Base-by-base conservation (phyloP, 2,329 filamentous ascomycete species). In the Talaromyces sp. region DNA sequence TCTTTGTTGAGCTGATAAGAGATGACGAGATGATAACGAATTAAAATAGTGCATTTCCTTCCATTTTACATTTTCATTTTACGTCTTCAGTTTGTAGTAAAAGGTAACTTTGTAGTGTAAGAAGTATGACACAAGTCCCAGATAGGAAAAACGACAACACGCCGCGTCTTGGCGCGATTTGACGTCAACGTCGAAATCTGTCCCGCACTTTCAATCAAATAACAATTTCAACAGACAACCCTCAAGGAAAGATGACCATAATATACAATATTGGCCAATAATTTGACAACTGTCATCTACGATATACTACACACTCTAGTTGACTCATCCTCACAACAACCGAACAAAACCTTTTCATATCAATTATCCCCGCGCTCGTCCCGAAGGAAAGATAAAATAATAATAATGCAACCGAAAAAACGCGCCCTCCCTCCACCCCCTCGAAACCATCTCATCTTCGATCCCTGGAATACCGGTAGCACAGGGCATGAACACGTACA, bases 401-500 rank as follows among this genome's bases (percentile, higher is more conserved):
- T n/a, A 43, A 11, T 10, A 5, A 43, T 14, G 38, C 4, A n/a
- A 9, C 5, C 8, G 14, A 43, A 7, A 58, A 54, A 48, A 29
- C 19, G 5, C 54, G 11, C n/a, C 10, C 26, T n/a, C 10, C 26
- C 19, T 6, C 8, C 27, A 9, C 54, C 46, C 51, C 56, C 41
- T 0, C 46, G 54, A 4, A 62, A 62, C 27, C 48, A 58, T 3
- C 56, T 48, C 14, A 62, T 68, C 64, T 77, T 78, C 63, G 77
- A 79, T 54, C 69, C 73, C 38, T 79, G 75, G 71, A 91, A 91
- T 75, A 87, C 86, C 14, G 85, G 86, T 12, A 86, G 88, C 6
- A 87, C 88, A 0, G 90, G 90, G 52, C 91, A 96, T 72, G 92
- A 96, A 74, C 83, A 86, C 46, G 85, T 89, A 48, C 89, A 93